Evolutionary conservation across 139 green algal species (phyloP), one percentile per base, ranked within the genome.

Genomic region (Chlorella sp.): DNA sequence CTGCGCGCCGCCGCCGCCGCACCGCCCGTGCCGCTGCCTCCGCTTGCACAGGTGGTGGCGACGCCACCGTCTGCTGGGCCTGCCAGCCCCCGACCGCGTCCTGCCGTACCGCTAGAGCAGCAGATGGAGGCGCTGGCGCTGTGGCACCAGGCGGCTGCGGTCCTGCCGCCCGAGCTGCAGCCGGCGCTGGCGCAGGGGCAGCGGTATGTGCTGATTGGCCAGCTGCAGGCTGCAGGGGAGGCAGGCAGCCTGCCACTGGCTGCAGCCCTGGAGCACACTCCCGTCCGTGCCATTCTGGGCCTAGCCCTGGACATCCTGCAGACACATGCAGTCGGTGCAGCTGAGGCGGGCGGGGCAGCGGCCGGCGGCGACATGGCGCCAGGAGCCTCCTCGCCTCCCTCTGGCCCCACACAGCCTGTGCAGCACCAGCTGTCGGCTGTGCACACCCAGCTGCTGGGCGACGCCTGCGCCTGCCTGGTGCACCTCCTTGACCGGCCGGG

Each of bases 181-280:
- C 14, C 17, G 4, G 58, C 44, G 30, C 40, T 83, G 58, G 30
- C 58, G 7, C 34, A 46, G 22, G 77, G 30, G 9, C 77, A 83
- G 77, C 77, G 72, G 20, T 86, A 86, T 40, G 3, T 74, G 9
- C 56, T 86, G 40, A 30, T 69, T 14, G 56, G 68, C 2, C 54
- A 86, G 40, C 13, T 81, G 38, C 17, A 44, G 51, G 51, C 51
- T 9, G 40, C 62, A 40, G 22, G 11, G 0, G 14, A 30, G 0
- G 30, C 48, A 6, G 28, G 13, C 17, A 22, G 24, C 17, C 56
- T 81, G 54, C 54, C 72, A 17, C 40, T 22, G 11, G 40, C 32
- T 14, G 77, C 60, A 4, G 20, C 48, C 0, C 30, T 86, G n/a
- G 40, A 68, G 26, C 70, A 73, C 81, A 86, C 54, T 22, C 81